phyloP scores from a whole-genome alignment of 164 flowering plant genomes.

The Platanus orientalis region DNA sequence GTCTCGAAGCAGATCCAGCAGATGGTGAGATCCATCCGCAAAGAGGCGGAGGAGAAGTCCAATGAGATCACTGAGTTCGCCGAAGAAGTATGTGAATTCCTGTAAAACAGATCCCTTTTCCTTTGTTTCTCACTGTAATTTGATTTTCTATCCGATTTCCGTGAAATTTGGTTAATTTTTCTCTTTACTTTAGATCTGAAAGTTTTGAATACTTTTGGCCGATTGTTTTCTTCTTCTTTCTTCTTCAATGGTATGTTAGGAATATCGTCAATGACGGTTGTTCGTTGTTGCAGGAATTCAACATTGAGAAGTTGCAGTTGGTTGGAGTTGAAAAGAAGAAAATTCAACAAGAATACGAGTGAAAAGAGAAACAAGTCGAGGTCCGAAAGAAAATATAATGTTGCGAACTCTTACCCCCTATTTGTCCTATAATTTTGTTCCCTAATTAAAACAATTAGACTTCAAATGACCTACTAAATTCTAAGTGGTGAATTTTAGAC shows the following conservation, averaged over 20 bases:
- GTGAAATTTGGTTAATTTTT: not conserved
- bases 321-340: conserved; percentile 94
- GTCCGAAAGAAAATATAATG: conserved; percentile 82
- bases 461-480: not conserved
- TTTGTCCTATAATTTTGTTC: no score
- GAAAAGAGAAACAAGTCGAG: conserved; percentile 85
- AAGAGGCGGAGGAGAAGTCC: conserved; percentile 95
- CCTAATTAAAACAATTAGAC: no score
- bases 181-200: not conserved
- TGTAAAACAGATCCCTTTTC: no score
- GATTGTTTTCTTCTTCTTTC: not conserved
- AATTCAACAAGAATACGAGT: conserved; percentile 90
- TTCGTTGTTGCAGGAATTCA: conserved; percentile 66
- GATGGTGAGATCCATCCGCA: conserved; percentile 95
- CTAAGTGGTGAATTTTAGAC: not conserved
- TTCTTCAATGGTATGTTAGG: no score
- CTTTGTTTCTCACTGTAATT: no score
- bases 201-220: not conserved
- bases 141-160: not conserved
- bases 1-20: conserved; percentile 96
- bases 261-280: not conserved
- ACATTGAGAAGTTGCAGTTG: conserved; percentile 85
- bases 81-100: conserved; percentile 54
- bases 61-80: conserved; percentile 96
- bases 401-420: not conserved